Conservation (phyloP, 768 basidiomycete genomes). For the Mycena pura region DNA sequence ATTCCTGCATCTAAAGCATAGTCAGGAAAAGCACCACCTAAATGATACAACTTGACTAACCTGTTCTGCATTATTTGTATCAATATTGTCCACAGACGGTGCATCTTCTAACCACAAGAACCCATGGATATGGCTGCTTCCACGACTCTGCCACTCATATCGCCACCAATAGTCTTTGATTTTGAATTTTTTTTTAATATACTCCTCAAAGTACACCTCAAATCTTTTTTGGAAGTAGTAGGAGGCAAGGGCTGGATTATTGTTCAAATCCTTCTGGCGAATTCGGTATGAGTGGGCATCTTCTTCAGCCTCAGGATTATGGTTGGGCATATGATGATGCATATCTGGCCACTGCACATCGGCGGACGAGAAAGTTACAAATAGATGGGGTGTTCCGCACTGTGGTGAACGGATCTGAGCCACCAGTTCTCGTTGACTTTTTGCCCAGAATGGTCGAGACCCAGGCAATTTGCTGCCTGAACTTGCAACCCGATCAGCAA, state of each 20-base stretch:
- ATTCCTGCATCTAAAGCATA: background rate
- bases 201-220: slow-evolving; percentile 28
- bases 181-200: slow-evolving; percentile 18
- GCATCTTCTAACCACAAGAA: slow-evolving; percentile 36
- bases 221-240: slow-evolving; percentile 30
- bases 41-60: too few species aligned
- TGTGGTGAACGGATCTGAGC: slow-evolving; percentile 28
- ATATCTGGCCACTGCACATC: slow-evolving; percentile 41
- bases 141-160: slow-evolving; percentile 32
- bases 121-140: slow-evolving; percentile 34
- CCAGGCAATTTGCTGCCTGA: slow-evolving; percentile 29
- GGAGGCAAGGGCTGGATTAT: slow-evolving; percentile 33
- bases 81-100: slow-evolving; percentile 28
- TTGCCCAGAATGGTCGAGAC: slow-evolving; percentile 32
- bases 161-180: slow-evolving; percentile 32
- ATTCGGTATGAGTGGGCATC: slow-evolving; percentile 19
- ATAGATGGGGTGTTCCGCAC: slow-evolving; percentile 31
- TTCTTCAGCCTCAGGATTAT: slow-evolving; percentile 13
- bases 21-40: too few species aligned
- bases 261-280: slow-evolving; percentile 24
- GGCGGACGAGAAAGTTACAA: slow-evolving; percentile 35
- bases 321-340: slow-evolving; percentile 37
- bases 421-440: slow-evolving; percentile 12
- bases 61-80: background rate
- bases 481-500: slow-evolving; percentile 23